Evolutionary conservation across 164 flowering plant species (phyloP).

Genomic region (Malania oleifera): DNA sequence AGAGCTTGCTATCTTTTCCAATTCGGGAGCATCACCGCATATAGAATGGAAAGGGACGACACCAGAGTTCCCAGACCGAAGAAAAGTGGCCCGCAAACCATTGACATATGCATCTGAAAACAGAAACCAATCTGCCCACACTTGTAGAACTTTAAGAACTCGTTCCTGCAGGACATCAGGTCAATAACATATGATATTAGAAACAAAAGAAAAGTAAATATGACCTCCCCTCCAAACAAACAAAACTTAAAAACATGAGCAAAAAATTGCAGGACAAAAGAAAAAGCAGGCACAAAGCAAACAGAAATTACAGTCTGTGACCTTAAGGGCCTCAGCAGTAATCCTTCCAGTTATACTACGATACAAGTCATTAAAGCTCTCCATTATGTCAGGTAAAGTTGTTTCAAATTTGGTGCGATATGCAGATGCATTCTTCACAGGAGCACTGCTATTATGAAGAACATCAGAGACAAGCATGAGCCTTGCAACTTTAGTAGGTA

Average conservation of each 20-base stretch:
- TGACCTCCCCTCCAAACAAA: too few species aligned
- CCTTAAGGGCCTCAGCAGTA: slow-evolving; percentile 98
- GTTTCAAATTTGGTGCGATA: slow-evolving; percentile 98
- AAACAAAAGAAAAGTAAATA: not conserved
- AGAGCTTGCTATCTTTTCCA: slow-evolving; percentile 47
- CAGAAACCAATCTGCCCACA: slow-evolving; percentile 99
- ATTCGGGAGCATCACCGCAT: slow-evolving; percentile 86
- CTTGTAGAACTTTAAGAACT: slow-evolving; percentile 94
- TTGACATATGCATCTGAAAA: slow-evolving; percentile 98
- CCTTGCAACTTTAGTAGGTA: slow-evolving; percentile 97
- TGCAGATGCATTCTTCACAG: slow-evolving; percentile 98
- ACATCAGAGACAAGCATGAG: slow-evolving; percentile 99
- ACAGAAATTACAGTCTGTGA: slow-evolving; percentile 16
- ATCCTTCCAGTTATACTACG: slow-evolving; percentile 92
- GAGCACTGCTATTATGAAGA: slow-evolving; percentile 98
- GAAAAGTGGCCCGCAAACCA: slow-evolving; percentile 92
- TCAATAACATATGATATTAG: not conserved
- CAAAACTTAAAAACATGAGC: not conserved
- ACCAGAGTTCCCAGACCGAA: slow-evolving; percentile 84
- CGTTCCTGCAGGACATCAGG: slow-evolving; percentile 59
- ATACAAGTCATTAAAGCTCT: slow-evolving; percentile 96
- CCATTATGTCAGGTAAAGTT: slow-evolving; percentile 89
- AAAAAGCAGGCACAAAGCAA: not conserved
- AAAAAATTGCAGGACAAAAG: not conserved
- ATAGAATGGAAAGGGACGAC: slow-evolving; percentile 85